Base-by-base conservation (phyloP, 441 rosid species). In the Lepidium campestre region DNA sequence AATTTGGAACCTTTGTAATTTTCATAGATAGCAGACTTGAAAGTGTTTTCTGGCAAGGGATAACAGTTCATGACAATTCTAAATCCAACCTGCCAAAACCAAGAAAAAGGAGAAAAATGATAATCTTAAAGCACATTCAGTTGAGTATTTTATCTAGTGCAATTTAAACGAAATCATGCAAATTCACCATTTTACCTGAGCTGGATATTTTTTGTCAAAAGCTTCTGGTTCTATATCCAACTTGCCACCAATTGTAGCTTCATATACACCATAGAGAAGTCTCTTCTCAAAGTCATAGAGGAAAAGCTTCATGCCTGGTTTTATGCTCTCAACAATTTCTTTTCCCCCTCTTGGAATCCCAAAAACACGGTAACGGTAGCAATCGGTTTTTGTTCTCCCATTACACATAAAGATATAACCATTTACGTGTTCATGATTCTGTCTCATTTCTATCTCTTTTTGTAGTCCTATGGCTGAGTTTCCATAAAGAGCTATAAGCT, bases 321-420 rank as follows among this genome's bases (percentile, higher is more conserved):
- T 79, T 17, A 83, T 79, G 47, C 75, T 62, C 65, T 71, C 75
- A 62, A 72, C 80, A 37, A 62, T 27, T 5, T 46, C 55, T 52
- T 20, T 60, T 32, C 76, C 57, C 46, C 74, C 80, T 58, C 23
- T 56, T 1, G 83, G 81, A 18, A 82, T 77, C 47, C 86, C 87
- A 34, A 86, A 77, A 42, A 79, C 82, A 52, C 77, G 82, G 66
- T 75, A 80, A 47, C 18, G 78, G 48, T 32, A 75, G 63, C 82
- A 86, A 62, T 77, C 81, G 0, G 57, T 53, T 74, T 85, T 85
- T 1, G 86, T 85, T 44, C 68, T 79, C 5, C 56, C 78, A 57
- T 75, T 82, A 62, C 89, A 79, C 75, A 82, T 77, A 48, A 85
- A 85, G 50, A 85, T 80, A 68, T 70, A 82, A 20, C 86, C 89